phyloP scores from a whole-genome alignment of 2,329 filamentous ascomycete species.

The Neocucurbitaria cava region DNA sequence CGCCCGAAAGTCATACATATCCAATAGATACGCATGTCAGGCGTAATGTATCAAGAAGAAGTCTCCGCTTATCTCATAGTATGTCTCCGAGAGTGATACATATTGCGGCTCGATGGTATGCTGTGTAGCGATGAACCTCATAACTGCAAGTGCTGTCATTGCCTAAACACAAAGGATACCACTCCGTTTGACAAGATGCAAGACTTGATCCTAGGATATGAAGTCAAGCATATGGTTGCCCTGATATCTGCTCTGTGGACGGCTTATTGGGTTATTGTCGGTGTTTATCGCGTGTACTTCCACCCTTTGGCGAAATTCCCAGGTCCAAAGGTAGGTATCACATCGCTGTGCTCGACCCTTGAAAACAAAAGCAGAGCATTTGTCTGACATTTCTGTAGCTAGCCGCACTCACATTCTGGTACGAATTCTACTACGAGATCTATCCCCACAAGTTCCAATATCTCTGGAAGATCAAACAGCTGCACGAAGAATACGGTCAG shows the following conservation, averaged over 20 bases:
- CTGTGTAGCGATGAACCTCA: no score
- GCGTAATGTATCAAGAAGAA: no score
- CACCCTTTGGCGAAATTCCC: constrained; percentile 5
- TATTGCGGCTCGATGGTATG: no score
- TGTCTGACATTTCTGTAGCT: background rate
- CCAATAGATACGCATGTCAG: no score
- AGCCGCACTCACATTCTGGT: constrained; percentile 16
- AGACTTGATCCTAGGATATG: background rate
- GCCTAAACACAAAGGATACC: background rate
- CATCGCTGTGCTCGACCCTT: background rate
- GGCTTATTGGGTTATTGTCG: constrained; percentile 2
- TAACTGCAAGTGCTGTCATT: background rate
- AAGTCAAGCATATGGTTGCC: background rate
- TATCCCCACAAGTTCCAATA: constrained; percentile 26
- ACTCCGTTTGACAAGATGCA: background rate
- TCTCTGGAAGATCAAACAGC: constrained; percentile 31
- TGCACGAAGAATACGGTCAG: constrained; percentile 36
- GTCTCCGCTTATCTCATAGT: no score
- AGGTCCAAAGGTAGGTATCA: constrained; percentile 4
- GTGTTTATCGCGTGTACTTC: constrained; percentile 6
- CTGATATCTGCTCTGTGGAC: background rate
- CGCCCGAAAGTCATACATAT: no score
- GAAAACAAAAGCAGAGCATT: background rate
- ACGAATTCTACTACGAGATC: constrained; percentile 42
- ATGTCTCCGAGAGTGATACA: no score